Base-by-base conservation (phyloP, 2,329 filamentous ascomycete species). In the Calonectria multiphialidica region DNA sequence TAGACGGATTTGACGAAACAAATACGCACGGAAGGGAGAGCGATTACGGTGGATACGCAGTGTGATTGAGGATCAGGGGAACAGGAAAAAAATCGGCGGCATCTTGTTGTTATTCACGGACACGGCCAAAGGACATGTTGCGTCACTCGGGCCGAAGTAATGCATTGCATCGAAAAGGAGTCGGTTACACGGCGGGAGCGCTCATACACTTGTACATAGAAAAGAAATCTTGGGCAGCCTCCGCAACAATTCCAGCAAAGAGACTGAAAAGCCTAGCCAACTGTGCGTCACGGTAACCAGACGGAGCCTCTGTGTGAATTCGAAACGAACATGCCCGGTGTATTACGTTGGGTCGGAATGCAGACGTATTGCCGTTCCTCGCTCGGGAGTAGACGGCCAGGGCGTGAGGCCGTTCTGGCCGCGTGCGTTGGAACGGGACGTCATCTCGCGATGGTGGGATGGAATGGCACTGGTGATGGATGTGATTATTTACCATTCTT, bases 131-230 rank as follows among this genome's bases (percentile, higher is more conserved):
- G 45, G 68, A 71, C 69, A 77, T 74, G 71, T 75, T 73, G 44
- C 70, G 66, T 76, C 37, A 69, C 44, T 66, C 67, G 67, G 74
- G 68, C 75, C 76, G 75, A 75, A 78, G 74, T 78, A 79, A 70
- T 74, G 76, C 77, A 79, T 79, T 76, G 77, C 77, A 79, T 79
- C 69, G 75, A 72, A 75, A 59, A 76, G 77, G 77, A 79, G 77
- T 79, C 77, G 75, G 76, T 77, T 77, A 74, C 74, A 74, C 62
- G 74, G 74, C 71, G 72, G 75, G 77, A 78, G 77, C 76, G 76
- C 74, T 78, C 74, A 77, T 76, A 75, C 75, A 74, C 71, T 55
- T 76, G 76, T 78, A 78, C 76, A 78, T 78, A 78, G 76, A 77
- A 77, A 74, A 74, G 69, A 72, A 72, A 71, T 35, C 49, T 33